Evolutionary conservation across 352 stramenopile species (phyloP).

Genomic region (Peronospora belbahrii): DNA sequence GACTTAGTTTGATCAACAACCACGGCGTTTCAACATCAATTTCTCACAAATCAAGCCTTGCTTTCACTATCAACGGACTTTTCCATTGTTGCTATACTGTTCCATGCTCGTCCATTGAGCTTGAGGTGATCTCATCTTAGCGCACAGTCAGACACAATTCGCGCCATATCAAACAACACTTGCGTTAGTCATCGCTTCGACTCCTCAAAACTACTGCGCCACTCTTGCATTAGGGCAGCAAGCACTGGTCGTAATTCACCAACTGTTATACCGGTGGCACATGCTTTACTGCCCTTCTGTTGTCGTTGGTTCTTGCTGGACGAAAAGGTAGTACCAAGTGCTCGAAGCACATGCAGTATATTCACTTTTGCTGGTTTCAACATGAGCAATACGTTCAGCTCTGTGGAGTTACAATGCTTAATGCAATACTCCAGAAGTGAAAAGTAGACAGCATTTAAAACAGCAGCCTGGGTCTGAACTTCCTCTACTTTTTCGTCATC

Average conservation of each 20-base stretch:
- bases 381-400: slow-evolving; percentile 42
- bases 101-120: neutral
- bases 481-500: slow-evolving; percentile 15
- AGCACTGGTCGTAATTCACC: slow-evolving; percentile 40
- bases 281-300: slow-evolving; percentile 1
- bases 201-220: slow-evolving; percentile 9
- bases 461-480: neutral
- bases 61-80: neutral
- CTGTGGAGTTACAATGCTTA: slow-evolving; percentile 27
- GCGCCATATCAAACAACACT: neutral
- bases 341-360: slow-evolving; percentile 47
- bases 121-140: no score
- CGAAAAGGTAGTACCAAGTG: slow-evolving; percentile 30
- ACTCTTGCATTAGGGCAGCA: slow-evolving; percentile 34
- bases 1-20: neutral
- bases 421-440: slow-evolving; percentile 60
- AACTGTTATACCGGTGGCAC: slow-evolving; percentile 30
- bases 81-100: neutral
- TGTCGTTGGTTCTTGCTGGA: slow-evolving; percentile 1
- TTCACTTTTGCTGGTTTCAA: slow-evolving; percentile 51
- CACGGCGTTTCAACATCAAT: no score
- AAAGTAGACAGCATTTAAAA: slow-evolving; percentile 50
- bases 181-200: neutral
- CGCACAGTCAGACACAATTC: neutral
- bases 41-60: neutral